Conservation (phyloP, 495 filamentous ascomycete species). For the Jackrogersella minutella region DNA sequence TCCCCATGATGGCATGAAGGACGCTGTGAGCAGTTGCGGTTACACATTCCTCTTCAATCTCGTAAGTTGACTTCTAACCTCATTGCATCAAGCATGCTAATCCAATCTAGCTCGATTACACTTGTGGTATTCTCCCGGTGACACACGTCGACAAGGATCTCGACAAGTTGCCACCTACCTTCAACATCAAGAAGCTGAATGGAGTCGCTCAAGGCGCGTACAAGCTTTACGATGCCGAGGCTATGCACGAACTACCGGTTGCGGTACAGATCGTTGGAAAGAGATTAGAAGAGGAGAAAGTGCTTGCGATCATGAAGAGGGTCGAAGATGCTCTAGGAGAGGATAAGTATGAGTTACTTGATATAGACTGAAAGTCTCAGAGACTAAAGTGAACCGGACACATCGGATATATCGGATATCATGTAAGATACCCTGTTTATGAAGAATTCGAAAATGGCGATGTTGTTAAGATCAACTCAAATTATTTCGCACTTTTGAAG, state of each 20-base stretch:
- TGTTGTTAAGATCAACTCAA: background rate
- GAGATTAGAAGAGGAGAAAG: slow-evolving; percentile 90
- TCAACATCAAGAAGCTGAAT: slow-evolving; percentile 71
- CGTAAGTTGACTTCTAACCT: slow-evolving; percentile 50
- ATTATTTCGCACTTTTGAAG: background rate
- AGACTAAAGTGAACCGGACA: background rate
- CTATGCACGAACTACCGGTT: slow-evolving; percentile 89
- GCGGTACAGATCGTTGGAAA: slow-evolving; percentile 86
- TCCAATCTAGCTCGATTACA: slow-evolving; percentile 76
- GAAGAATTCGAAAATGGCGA: background rate
- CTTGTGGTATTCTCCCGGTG: slow-evolving; percentile 83
- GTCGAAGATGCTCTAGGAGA: slow-evolving; percentile 77
- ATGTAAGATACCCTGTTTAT: background rate
- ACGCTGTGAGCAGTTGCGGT: slow-evolving; percentile 86
- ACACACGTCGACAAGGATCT: slow-evolving; percentile 77
- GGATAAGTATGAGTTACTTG: slow-evolving; percentile 70
- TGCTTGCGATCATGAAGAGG: slow-evolving; percentile 82
- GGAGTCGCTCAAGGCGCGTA: slow-evolving; percentile 84
- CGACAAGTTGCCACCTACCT: slow-evolving; percentile 69
- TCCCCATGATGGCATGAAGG: slow-evolving; percentile 85
- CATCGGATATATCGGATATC: background rate
- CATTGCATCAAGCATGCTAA: slow-evolving; percentile 7
- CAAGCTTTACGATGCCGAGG: slow-evolving; percentile 81
- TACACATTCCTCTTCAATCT: slow-evolving; percentile 97
- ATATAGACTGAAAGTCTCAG: slow-evolving; percentile 48